Conservation (phyloP, 2,329 filamentous ascomycete genomes). For the Dactylellina leptospora region DNA sequence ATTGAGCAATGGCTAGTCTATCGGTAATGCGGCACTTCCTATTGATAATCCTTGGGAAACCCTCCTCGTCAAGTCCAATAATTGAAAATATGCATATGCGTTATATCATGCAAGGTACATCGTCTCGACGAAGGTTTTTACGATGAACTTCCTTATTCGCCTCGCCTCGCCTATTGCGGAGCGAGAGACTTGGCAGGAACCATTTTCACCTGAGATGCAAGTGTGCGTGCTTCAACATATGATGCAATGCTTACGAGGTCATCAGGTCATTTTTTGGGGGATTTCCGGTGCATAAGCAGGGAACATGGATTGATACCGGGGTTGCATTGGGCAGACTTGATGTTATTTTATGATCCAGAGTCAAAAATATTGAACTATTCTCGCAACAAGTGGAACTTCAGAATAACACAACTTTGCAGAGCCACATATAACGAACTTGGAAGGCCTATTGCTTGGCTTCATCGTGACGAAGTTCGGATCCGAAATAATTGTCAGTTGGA, state of each 20-base stretch:
- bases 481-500: too few species aligned
- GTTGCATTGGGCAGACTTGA: background rate
- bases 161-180: constrained; percentile 15
- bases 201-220: too few species aligned
- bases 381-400: background rate
- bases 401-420: background rate
- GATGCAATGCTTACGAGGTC: too few species aligned
- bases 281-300: background rate
- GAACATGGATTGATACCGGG: background rate
- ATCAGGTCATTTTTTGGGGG: background rate
- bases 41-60: constrained; percentile 5
- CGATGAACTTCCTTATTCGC: constrained; percentile 21
- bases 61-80: background rate
- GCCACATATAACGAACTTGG: too few species aligned
- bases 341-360: background rate
- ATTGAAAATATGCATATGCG: too few species aligned
- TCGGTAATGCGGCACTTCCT: constrained; percentile 13
- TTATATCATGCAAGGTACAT: constrained; percentile 2
- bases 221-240: too few species aligned
- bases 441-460: too few species aligned
- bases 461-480: too few species aligned
- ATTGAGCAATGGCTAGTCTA: background rate
- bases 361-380: background rate
- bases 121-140: constrained; percentile 3
- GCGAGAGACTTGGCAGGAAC: constrained; percentile 21